A percentile compares a stretch with the other conserved stretches of the same genome.
These are phyloP conservation scores for Rhizopus delemar DNA, from an alignment of 371 early-diverging fungal species.

Conservation along the genomic window DNA sequence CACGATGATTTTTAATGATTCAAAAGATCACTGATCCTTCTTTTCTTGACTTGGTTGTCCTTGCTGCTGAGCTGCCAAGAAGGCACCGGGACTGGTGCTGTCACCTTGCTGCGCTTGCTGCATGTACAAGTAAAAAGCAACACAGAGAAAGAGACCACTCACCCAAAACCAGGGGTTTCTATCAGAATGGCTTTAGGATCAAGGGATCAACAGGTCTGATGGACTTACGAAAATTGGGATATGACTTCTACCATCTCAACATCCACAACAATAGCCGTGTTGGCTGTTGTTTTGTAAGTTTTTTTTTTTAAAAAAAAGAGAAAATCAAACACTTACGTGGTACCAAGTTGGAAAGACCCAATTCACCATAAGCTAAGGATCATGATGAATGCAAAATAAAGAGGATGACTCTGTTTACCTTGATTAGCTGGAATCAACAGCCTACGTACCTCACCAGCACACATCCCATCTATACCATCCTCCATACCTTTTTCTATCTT, in stretches of 20 bases:
- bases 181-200: background rate
- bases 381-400: background rate
- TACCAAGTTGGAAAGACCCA: constrained; percentile 37
- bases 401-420: constrained; percentile 14
- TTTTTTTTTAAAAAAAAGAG: background rate
- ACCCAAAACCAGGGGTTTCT: constrained; percentile 46
- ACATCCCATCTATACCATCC: constrained; percentile 71
- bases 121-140: constrained; percentile 15
- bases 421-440: constrained; percentile 63
- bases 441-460: constrained; percentile 65
- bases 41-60: background rate
- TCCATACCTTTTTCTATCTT: constrained; percentile 54
- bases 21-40: background rate
- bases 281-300: constrained; percentile 13
- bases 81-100: background rate
- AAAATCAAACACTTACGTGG: constrained; percentile 27
- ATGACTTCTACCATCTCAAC: constrained; percentile 38
- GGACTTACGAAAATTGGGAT: constrained; percentile 35
- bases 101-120: background rate
- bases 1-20: too few relatives aligned
- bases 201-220: background rate
- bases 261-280: constrained; percentile 41
- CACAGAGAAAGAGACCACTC: constrained; percentile 8
- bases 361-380: constrained; percentile 31
- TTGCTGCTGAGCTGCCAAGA: background rate